phyloP scores from a whole-genome alignment of 345 rosid genomes.

The Eucalyptus lansdowneana region DNA sequence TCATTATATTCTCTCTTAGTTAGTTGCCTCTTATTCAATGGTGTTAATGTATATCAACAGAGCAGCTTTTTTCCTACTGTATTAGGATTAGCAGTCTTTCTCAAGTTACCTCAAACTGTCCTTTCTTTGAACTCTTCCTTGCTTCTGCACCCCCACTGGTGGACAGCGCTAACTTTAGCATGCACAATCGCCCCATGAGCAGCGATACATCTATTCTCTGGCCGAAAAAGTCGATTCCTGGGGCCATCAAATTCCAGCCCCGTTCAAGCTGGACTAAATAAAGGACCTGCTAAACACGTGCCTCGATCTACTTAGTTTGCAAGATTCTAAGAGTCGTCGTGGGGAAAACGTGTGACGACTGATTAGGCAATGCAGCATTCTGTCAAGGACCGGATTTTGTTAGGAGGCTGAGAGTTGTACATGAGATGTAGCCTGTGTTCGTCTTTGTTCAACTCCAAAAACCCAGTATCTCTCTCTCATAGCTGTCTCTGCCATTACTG shows the following conservation, averaged over 20 bases:
- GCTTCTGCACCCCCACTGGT: not conserved
- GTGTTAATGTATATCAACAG: not conserved
- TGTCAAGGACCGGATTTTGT: not conserved
- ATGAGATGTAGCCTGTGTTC: not conserved
- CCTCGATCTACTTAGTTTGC: too few species aligned
- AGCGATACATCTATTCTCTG: not conserved
- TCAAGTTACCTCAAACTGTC: not conserved
- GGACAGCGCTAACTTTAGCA: not conserved
- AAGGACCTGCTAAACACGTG: not conserved
- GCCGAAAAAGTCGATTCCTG: not conserved
- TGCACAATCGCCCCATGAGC: not conserved
- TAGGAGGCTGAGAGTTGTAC: not conserved
- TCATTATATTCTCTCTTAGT: too few species aligned
- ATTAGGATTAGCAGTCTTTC: not conserved
- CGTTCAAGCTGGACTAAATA: not conserved
- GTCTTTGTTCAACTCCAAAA: not conserved
- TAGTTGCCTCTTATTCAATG: rapidly evolving
- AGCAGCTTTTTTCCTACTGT: not conserved
- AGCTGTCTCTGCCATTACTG: not conserved
- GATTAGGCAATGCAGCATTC: too few species aligned
- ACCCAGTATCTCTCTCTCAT: not conserved
- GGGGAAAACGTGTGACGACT: too few species aligned
- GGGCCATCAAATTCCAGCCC: not conserved
- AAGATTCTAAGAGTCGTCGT: too few species aligned
- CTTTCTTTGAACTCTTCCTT: not conserved